Percentiles rank a stretch among this genome's conserved stretches.
phyloP scores from a whole-genome alignment of 176 grass and related monocot genomes.

The Ananas comosus region DNA sequence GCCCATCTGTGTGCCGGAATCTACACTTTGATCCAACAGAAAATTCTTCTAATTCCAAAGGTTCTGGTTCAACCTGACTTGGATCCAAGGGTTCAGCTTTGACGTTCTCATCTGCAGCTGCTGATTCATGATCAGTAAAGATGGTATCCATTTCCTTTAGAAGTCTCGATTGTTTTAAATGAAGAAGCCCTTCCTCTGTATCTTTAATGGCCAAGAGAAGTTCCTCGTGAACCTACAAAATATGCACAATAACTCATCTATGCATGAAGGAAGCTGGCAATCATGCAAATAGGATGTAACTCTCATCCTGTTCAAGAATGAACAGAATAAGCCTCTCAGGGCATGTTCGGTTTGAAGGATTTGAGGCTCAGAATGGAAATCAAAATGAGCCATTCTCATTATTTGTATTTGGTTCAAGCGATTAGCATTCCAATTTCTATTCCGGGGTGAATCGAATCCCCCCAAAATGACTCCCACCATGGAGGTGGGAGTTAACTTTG shows the following conservation, averaged over 20 bases:
- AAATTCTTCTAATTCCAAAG: conserved; percentile 39
- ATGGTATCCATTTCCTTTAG: conserved; percentile 55
- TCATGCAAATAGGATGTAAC: background rate
- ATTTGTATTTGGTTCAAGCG: no score
- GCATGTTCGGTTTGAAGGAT: background rate
- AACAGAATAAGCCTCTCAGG: background rate
- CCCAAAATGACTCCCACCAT: no score
- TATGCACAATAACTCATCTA: background rate
- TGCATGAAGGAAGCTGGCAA: background rate
- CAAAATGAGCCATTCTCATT: no score
- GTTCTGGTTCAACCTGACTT: conserved; percentile 43
- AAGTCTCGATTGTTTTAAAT: conserved; percentile 75
- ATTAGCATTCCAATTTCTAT: no score
- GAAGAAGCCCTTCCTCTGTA: conserved; percentile 76
- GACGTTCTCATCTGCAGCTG: conserved; percentile 16
- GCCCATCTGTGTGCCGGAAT: conserved; percentile 81
- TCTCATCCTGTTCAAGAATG: background rate
- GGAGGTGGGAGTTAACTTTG: no score
- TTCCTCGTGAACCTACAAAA: conserved; percentile 71
- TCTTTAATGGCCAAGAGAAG: conserved; percentile 84
- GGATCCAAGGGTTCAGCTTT: conserved; percentile 35
- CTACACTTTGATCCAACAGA: conserved; percentile 74
- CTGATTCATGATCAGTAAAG: conserved; percentile 39
- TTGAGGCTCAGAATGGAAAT: no score
- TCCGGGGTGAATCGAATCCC: no score